Evolutionary conservation across 2,329 filamentous ascomycete species (phyloP).

Genomic region (Aquanectria penicillioides): DNA sequence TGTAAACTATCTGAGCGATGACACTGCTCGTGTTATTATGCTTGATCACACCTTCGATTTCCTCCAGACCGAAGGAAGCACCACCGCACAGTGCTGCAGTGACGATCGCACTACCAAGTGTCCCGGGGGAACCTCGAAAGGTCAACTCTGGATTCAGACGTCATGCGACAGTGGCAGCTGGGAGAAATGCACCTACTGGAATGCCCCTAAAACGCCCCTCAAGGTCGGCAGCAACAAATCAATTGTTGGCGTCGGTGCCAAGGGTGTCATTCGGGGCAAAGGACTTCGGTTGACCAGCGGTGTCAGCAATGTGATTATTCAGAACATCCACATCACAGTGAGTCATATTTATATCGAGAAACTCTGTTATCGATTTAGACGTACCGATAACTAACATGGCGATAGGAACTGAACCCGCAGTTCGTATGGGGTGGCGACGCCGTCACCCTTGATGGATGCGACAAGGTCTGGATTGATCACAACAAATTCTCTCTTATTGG

Average conservation of each 20-base stretch:
- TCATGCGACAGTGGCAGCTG: slow-evolving; percentile 65
- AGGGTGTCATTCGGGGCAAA: slow-evolving; percentile 66
- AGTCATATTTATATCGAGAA: background rate
- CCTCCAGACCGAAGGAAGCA: slow-evolving; percentile 62
- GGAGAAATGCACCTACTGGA: slow-evolving; percentile 56
- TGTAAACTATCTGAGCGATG: slow-evolving; percentile 63
- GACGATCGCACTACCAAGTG: slow-evolving; percentile 50
- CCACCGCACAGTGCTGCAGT: slow-evolving; percentile 65
- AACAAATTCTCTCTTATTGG: slow-evolving; percentile 65
- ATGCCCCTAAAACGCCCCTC: slow-evolving; percentile 60
- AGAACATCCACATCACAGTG: slow-evolving; percentile 62
- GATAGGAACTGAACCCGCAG: slow-evolving; percentile 59
- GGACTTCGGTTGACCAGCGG: slow-evolving; percentile 60
- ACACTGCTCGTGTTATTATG: slow-evolving; percentile 64
- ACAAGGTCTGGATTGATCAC: slow-evolving; percentile 61
- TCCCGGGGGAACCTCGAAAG: slow-evolving; percentile 23
- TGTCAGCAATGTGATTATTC: slow-evolving; percentile 66
- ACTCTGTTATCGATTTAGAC: too few species aligned
- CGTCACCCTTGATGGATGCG: slow-evolving; percentile 59
- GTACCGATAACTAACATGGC: too few species aligned
- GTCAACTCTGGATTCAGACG: slow-evolving; percentile 43
- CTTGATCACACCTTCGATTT: slow-evolving; percentile 66
- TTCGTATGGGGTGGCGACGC: slow-evolving; percentile 69
- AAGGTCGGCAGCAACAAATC: slow-evolving; percentile 66
- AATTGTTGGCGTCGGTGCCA: slow-evolving; percentile 61